Evolutionary conservation across 2,329 filamentous ascomycete genomes (phyloP).

Genomic region (Fusarium dlaminii): DNA sequence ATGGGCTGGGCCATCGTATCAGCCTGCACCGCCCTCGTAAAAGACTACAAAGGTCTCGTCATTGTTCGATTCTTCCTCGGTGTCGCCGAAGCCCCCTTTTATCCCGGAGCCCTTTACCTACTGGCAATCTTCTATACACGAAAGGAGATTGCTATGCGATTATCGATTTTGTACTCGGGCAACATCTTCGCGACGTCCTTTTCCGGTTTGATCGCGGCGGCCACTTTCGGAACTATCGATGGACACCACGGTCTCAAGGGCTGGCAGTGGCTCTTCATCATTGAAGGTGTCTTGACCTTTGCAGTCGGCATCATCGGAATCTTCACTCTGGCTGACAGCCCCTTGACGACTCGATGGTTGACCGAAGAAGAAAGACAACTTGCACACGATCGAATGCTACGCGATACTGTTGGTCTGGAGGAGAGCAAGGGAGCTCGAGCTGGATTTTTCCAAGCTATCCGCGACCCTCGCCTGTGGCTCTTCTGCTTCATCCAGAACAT

Average conservation of each 20-base stretch:
- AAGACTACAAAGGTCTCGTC: conserved; percentile 43
- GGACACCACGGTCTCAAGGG: conserved; percentile 40
- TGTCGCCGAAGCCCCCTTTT: conserved; percentile 65
- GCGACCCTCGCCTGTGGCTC: conserved; percentile 44
- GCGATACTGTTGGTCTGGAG: conserved; percentile 42
- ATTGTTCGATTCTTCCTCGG: conserved; percentile 57
- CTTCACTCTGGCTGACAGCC: conserved; percentile 50
- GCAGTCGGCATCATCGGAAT: conserved; percentile 45
- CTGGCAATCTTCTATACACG: conserved; percentile 54
- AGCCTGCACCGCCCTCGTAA: conserved; percentile 54
- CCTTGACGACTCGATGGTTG: conserved; percentile 50
- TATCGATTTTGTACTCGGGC: conserved; percentile 44
- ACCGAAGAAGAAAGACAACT: conserved; percentile 51
- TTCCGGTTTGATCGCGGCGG: conserved; percentile 55
- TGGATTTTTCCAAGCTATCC: conserved; percentile 43
- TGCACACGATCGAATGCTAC: conserved; percentile 52
- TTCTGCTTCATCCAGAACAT: conserved; percentile 52
- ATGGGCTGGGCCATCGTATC: conserved; percentile 53
- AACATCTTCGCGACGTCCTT: conserved; percentile 50
- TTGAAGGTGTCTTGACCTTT: conserved; percentile 45
- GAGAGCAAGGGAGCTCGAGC: conserved; percentile 51
- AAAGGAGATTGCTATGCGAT: conserved; percentile 47
- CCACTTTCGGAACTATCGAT: conserved; percentile 49
- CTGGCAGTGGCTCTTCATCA: conserved; percentile 49
- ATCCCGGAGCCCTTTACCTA: conserved; percentile 55